Conservation (phyloP, 495 filamentous ascomycete genomes). For the Apiosordaria backusii region DNA sequence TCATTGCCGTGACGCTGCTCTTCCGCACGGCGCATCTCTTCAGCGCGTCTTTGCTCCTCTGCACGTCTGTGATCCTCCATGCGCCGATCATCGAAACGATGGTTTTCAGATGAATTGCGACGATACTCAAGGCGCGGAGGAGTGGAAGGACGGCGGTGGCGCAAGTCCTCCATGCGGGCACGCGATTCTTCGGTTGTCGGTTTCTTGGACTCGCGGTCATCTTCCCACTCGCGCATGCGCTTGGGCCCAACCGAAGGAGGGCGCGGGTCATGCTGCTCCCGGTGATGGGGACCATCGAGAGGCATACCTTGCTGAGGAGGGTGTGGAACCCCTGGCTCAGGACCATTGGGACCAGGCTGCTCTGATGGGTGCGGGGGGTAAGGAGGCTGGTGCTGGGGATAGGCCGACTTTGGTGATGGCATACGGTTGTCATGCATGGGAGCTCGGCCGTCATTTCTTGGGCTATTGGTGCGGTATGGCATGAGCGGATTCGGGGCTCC, state of each 20-base stretch:
- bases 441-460: conserved; percentile 71
- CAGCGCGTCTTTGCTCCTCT: conserved; percentile 51
- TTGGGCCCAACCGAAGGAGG: conserved; percentile 78
- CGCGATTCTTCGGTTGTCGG: conserved; percentile 82
- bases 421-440: conserved; percentile 78
- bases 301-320: conserved; percentile 68
- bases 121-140: conserved; percentile 63
- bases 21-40: conserved; percentile 45
- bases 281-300: conserved; percentile 60
- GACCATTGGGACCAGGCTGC: conserved; percentile 57
- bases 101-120: conserved; percentile 75
- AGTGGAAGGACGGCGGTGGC: conserved; percentile 67
- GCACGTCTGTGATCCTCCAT: conserved; percentile 39
- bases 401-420: conserved; percentile 76
- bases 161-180: conserved; percentile 78
- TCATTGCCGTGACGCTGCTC: conserved; percentile 70
- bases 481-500: conserved; percentile 65
- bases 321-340: conserved; percentile 72
- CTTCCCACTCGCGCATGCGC: conserved; percentile 86
- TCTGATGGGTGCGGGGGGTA: conserved; percentile 62
- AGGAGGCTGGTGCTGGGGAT: conserved; percentile 74
- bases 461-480: conserved; percentile 73
- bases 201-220: conserved; percentile 76
- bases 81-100: conserved; percentile 54
- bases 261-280: conserved; percentile 67